Evolutionary conservation across 345 rosid genomes (phyloP), one percentile per base, ranked within the genome.

Genomic region (Murraya paniculata): DNA sequence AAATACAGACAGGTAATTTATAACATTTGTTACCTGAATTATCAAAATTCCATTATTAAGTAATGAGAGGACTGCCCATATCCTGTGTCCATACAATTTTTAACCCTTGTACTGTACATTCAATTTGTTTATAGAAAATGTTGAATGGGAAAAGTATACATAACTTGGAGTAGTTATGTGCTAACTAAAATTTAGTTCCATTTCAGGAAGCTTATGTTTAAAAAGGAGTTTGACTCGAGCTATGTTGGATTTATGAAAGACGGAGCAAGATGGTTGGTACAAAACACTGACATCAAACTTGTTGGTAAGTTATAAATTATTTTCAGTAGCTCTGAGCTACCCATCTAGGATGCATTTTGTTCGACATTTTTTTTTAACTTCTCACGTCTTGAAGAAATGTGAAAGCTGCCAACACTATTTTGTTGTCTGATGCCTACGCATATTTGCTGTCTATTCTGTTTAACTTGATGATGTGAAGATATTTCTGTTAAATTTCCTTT

Each of bases 211-310:
- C 94, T 95, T 64, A 95, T 95, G 98, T 92, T 87, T 77, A 87
- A 91, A 84, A 87, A 79, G 38, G 90, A 85, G 78, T 90, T 92
- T 71, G 98, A 92, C 81, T 85, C 94, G 45, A 93, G 97, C 88
- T 92, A 88, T 53, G 96, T 88, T 21, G 99, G 98, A 41, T 95
- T 95, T 80, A 89, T 87, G 86, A 84, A 71, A 76, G 99, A 95
- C 58, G 99, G 95, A 2, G 97, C 97, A 14, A 88, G 88, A 55
- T 95, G 98, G 97, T 85, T 95, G 90, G 92, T 94, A 48, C 93
- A 94, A 39, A 91, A 94, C 79, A 94, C 99, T 4, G 95, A 92
- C 85, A 87, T 95, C 88, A 95, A 92, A 81, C 86, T 95, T 69
- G 86, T 95, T 9, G 99, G 96, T 95, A 83, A 82, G 86, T 30